These are phyloP conservation scores for Rubia tinctorum DNA, from an alignment of 305 asterid species.

Conservation along the genomic window DNA sequence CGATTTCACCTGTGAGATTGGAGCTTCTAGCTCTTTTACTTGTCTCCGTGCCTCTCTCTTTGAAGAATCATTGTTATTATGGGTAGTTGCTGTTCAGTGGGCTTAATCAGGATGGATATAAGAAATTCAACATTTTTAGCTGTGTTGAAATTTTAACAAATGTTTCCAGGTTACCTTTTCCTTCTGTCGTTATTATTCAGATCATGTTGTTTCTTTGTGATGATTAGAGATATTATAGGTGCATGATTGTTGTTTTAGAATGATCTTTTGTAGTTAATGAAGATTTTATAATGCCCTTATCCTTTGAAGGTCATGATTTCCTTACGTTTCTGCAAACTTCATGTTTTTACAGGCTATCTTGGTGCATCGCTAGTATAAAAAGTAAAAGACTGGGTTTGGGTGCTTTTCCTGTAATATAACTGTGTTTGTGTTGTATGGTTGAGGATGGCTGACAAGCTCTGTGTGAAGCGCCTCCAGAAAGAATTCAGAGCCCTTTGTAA, in stretches of 20 bases:
- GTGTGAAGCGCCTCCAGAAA: conserved; percentile 92
- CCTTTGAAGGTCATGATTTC: background rate
- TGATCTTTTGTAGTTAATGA: background rate
- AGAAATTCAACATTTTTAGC: background rate
- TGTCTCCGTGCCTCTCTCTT: background rate
- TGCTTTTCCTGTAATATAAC: background rate
- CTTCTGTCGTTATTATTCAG: background rate
- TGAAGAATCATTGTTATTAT: background rate
- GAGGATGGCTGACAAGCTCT: conserved; percentile 72
- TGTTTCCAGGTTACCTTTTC: background rate
- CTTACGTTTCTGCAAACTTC: background rate
- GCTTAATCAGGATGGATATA: background rate
- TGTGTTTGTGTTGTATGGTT: conserved; percentile 13
- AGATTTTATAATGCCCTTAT: background rate
- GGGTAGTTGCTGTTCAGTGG: background rate
- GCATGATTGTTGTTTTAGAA: background rate
- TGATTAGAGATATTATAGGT: background rate
- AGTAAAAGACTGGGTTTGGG: conserved; percentile 9
- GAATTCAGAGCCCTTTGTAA: conserved; percentile 93
- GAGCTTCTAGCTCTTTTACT: background rate
- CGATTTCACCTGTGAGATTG: background rate
- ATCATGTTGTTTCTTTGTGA: background rate
- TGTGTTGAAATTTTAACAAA: background rate
- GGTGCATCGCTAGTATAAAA: background rate
- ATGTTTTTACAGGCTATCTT: background rate